Conservation (phyloP, 768 basidiomycete genomes). For the Mycena vitilis region DNA sequence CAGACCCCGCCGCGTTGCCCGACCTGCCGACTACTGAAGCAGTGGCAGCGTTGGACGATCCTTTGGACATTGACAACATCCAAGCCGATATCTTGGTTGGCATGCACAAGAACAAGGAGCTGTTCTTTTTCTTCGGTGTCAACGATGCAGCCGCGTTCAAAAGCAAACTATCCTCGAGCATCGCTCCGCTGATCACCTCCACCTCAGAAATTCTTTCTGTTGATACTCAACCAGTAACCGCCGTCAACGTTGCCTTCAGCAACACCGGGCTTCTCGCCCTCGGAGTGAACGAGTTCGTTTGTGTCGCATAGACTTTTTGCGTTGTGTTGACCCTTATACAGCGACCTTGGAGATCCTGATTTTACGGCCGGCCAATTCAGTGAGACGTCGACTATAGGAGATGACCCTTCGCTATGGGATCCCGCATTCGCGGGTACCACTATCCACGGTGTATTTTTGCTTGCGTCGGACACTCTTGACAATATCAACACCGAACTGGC, state of each 20-base stretch:
- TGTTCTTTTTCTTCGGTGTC: conserved; percentile 41
- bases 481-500: conserved; percentile 36
- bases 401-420: conserved; percentile 35
- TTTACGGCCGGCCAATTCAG: conserved; percentile 29
- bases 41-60: conserved; percentile 20
- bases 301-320: background rate
- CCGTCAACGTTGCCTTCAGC: conserved; percentile 42
- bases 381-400: conserved; percentile 26
- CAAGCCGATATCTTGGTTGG: conserved; percentile 35
- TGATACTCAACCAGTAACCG: conserved; percentile 38
- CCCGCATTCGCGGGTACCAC: conserved; percentile 35
- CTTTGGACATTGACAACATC: conserved; percentile 35
- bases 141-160: conserved; percentile 38
- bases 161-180: conserved; percentile 31
- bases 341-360: conserved; percentile 32
- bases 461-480: conserved; percentile 39
- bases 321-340: background rate
- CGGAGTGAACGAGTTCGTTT: conserved; percentile 30
- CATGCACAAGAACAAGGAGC: conserved; percentile 41
- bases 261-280: conserved; percentile 35
- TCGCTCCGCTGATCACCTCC: conserved; percentile 38
- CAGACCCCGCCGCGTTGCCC: conserved; percentile 35
- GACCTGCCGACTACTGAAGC: conserved; percentile 33
- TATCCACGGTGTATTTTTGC: conserved; percentile 40
- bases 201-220: conserved; percentile 37